These are phyloP conservation scores for Tetraselmis chui DNA, from an alignment of 139 green algal genomes.

Conservation along the genomic window DNA sequence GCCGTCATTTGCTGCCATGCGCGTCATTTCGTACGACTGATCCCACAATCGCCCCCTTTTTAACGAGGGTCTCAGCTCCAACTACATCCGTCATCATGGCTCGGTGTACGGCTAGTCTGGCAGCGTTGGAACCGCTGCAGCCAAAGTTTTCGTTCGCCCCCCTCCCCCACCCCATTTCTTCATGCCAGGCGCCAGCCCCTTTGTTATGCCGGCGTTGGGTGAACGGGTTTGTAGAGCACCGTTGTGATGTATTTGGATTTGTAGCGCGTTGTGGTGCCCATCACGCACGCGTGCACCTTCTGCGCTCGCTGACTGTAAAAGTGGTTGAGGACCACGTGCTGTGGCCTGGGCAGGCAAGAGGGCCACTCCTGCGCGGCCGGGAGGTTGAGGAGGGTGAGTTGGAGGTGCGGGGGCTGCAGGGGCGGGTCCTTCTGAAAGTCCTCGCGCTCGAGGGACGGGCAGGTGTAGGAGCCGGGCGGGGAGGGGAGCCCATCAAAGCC, in stretches of 20 bases:
- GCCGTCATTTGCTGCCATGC: too few species aligned
- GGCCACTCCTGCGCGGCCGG: slow-evolving; percentile 63
- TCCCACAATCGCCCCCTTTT: too few species aligned
- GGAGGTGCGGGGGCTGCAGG: slow-evolving; percentile 84
- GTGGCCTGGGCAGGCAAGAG: slow-evolving; percentile 79
- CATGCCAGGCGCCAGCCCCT: too few species aligned
- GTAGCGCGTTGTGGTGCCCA: slow-evolving; percentile 89
- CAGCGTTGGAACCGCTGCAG: too few species aligned
- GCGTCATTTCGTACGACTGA: too few species aligned
- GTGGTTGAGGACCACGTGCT: slow-evolving; percentile 98
- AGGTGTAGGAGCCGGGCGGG: slow-evolving; percentile 72
- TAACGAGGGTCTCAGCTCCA: too few species aligned
- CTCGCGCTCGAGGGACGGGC: slow-evolving; percentile 53
- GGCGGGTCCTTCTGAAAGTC: slow-evolving; percentile 97
- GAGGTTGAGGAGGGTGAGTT: slow-evolving; percentile 95
- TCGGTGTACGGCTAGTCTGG: too few species aligned
- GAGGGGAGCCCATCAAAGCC: slow-evolving; percentile 90
- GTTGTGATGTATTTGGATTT: slow-evolving; percentile 96
- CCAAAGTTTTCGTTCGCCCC: too few species aligned
- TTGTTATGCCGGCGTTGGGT: neutral
- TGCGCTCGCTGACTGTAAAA: slow-evolving; percentile 66
- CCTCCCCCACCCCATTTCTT: too few species aligned
- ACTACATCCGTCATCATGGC: too few species aligned
- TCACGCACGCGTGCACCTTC: slow-evolving; percentile 58
- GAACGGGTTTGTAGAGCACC: slow-evolving; percentile 65